These are phyloP conservation scores for Sporothrix brasiliensis DNA, from an alignment of 2,329 filamentous ascomycete species.

Conservation along the genomic window DNA sequence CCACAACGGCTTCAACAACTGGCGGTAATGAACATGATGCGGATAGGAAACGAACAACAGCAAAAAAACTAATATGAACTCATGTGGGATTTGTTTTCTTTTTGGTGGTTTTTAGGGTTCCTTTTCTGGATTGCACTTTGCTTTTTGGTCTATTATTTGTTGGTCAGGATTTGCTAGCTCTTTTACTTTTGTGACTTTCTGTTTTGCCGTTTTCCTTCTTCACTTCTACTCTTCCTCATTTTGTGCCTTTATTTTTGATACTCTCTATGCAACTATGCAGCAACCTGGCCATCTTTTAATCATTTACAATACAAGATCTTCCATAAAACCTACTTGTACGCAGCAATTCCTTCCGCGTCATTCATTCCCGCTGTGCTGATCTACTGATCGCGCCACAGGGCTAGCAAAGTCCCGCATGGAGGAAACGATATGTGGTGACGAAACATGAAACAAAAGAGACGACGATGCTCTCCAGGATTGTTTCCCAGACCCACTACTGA, in stretches of 20 bases:
- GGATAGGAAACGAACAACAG: background rate
- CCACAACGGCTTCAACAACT: conserved; percentile 36
- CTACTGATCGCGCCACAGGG: background rate
- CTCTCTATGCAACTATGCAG: conserved; percentile 27
- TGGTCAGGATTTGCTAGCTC: conserved; percentile 12
- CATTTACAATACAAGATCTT: conserved; percentile 1
- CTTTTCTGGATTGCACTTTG: conserved; percentile 34
- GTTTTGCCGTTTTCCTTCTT: background rate
- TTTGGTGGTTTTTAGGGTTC: background rate
- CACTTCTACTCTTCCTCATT: background rate
- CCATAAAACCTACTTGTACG: background rate
- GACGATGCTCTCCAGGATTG: background rate
- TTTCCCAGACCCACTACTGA: background rate
- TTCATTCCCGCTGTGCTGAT: background rate
- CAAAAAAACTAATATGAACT: conserved; percentile 11
- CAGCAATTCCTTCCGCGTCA: background rate
- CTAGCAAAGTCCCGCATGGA: background rate
- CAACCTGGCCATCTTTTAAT: conserved; percentile 9
- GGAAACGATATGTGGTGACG: conserved; percentile 16
- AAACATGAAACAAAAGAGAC: conserved; percentile 25
- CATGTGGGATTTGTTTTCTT: conserved; percentile 4
- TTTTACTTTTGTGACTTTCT: background rate
- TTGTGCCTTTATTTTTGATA: conserved; percentile 31
- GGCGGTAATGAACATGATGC: conserved; percentile 30
- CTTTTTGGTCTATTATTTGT: conserved; percentile 30